Base-by-base conservation (phyloP, 495 filamentous ascomycete species). In the Durotheca rogersii region DNA sequence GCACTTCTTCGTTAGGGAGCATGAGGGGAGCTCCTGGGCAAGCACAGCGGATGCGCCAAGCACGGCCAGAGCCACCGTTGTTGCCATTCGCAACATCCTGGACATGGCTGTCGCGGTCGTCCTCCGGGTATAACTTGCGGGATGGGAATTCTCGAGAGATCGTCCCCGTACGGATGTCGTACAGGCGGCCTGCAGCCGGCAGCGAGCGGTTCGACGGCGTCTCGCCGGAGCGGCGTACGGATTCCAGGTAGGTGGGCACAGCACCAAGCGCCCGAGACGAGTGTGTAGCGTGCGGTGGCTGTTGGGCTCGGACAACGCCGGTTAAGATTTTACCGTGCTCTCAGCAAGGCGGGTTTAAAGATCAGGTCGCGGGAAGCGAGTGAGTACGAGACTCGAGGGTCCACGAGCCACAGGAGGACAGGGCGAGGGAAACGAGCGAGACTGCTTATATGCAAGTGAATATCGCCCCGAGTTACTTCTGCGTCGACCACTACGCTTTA, bases 1-100 rank as follows among this genome's bases (percentile, higher is more conserved):
- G 69, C 93, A 98, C 38, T 81, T 81, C 43, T 79, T 79, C 53
- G 77, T 73, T n/a, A 75, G 25, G 60, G 68, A 62, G 49, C 74
- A 77, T 4, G 31, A 48, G 19, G 32, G 61, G 9, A 44, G 32
- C 20, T 56, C 50, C 18, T 50, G 49, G 19, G 71, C 73, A 21
- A 74, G 51, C 12, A 72, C 73, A 32, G 47, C 42, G 3, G 67
- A 61, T 6, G 68, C 70, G 52, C 70, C 67, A 34, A 76, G 58
- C n/a, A 72, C 58, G 65, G 65, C 70, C 34, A 67, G 59, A 48
- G 64, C 71, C 55, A 72, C 4, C 7, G 66, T 54, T 15, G 72
- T 53, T 40, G 74, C 31, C 2, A 58, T 60, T 31, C 58, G 70
- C 31, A 72, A 33, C 72, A 73, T 74, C 12, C 39, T 42, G 40